Base-by-base conservation (phyloP, 108 stramenopile genomes). In the Cyclotella cryptica region DNA sequence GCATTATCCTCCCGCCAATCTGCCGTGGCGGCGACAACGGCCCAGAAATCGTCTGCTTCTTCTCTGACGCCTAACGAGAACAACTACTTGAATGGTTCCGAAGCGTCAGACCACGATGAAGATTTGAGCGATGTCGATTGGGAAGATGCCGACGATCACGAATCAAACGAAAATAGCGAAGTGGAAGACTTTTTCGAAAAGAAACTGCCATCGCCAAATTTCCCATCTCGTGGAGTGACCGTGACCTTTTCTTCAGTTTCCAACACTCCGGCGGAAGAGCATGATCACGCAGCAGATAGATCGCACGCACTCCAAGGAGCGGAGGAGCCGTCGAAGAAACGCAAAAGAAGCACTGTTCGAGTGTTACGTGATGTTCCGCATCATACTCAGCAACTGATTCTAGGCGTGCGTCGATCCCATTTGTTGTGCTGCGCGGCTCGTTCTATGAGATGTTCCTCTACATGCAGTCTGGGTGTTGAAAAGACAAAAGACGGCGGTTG, bases 351-450 rank as follows among this genome's bases (percentile, higher is more conserved):
- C 10, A 69, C 71, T 24, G 29, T 70, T 43, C 64, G 85, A 68
- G 80, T 82, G 14, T 75, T 86, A 29, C 60, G 81, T 28, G 65
- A 73, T 69, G 73, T 91, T 21, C 69, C 85, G 1, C 52, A 64
- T 12, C 44, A 84, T 40, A 74, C 88, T 44, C 81, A 83, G 39
- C 66, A 64, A 21, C 41, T 90, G 47, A 45, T 93, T 18, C 26
- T 47, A 12, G 28, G 75, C 47, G 60, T 93, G 10, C 84, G 89
- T 44, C 75, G 83, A 49, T 24, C 88, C 17, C 88, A 88, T 30
- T 47, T 93, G 70, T 54, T 93, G 42, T 72, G 74, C 52, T 52
- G 77, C 58, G 67, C 78, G 44, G 64, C 67, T 18, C 77, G 78
- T 55, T 77, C 79, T 0, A 60, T 74, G 46, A 46, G 29, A 29